Evolutionary conservation across 106 monocot genomes (phyloP).

Genomic region (Platanthera guangdongensis): DNA sequence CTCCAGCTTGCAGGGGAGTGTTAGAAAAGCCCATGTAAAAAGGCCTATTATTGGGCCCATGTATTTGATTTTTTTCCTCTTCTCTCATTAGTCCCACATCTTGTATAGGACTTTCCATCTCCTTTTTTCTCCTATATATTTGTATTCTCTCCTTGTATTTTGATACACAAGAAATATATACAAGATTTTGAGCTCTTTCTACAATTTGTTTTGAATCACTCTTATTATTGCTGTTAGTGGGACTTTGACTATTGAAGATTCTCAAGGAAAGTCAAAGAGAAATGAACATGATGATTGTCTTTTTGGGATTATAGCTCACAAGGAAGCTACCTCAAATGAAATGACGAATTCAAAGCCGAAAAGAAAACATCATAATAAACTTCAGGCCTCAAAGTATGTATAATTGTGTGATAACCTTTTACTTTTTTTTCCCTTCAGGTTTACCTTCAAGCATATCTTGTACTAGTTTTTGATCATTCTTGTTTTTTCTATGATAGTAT

Average conservation of each 20-base stretch:
- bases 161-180: too few relatives aligned
- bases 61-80: too few relatives aligned
- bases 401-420: background rate
- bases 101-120: too few relatives aligned
- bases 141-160: too few relatives aligned
- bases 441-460: background rate
- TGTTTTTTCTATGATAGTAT: background rate
- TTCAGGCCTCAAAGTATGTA: background rate
- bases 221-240: background rate
- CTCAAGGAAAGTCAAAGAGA: background rate
- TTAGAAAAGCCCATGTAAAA: too few relatives aligned
- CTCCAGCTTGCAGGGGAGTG: too few relatives aligned
- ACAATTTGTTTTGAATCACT: background rate
- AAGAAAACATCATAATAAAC: background rate
- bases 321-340: too few relatives aligned
- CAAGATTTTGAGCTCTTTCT: too few relatives aligned
- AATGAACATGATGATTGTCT: background rate
- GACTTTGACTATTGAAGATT: background rate
- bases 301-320: background rate
- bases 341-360: background rate
- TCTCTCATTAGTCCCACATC: too few relatives aligned
- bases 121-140: too few relatives aligned
- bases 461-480: background rate
- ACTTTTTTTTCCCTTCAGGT: background rate
- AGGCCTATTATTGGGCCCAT: too few relatives aligned